Evolutionary conservation across 352 stramenopile genomes (phyloP), one percentile per base, ranked within the genome.

Genomic region (Nothophytophthora sp.): DNA sequence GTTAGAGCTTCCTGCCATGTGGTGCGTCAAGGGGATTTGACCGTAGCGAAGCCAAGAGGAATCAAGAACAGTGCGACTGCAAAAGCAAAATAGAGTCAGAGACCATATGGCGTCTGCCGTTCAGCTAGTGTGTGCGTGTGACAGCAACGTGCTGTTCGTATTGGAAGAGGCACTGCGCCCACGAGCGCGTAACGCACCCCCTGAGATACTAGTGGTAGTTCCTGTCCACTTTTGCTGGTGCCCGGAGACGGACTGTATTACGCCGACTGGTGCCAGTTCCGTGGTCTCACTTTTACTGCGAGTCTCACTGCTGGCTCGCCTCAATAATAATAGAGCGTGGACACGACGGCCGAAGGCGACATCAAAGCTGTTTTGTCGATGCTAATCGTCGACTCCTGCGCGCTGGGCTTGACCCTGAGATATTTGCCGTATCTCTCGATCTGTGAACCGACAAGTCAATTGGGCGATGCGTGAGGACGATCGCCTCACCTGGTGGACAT

Each of bases 71-170:
- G n/a, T n/a, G n/a, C 25, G 50, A 66, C 50, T 64, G 20, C 43
- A 33, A 43, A 61, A 52, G n/a, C 28, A 16, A 33, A 40, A 56
- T 60, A 51, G 43, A 66, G 57, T 60, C 56, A 32, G 56, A 63
- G 10, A 39, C 29, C 36, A 19, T 19, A 11, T 50, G 47, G 51
- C 55, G 55, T 60, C 50, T 55, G 50, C 50, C 9, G 56, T 50
- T 52, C 43, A 61, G 50, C 57, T 61, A 66, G 57, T 43, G 50
- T 23, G n/a, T n/a, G 30, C 50, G 57, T 66, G 57, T 66, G 56
- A 66, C 56, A 66, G 56, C 49, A 38, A 27, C n/a, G n/a, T 46
- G 55, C 50, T 66, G 57, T 66, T 66, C 51, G 57, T 66, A 66
- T 43, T 61, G 57, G 57, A 43, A 43, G 37, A 37, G 47, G 27